Evolutionary conservation across 2,329 filamentous ascomycete species (phyloP).

Genomic region (Pezicula radicicola): DNA sequence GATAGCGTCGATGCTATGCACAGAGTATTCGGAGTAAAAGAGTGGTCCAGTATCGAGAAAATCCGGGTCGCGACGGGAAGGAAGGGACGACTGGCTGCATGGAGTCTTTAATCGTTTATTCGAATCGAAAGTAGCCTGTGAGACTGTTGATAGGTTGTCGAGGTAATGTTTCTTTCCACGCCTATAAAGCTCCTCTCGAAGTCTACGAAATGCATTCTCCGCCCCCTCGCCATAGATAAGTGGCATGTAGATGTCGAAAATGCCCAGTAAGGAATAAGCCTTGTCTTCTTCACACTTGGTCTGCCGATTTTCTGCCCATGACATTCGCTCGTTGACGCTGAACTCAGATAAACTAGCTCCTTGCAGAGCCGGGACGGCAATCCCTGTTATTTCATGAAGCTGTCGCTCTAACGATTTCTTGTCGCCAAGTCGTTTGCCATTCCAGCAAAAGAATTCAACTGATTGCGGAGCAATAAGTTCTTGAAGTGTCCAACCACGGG

Average conservation of each 20-base stretch:
- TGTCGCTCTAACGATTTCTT: conserved; percentile 9
- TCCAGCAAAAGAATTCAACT: conserved; percentile 14
- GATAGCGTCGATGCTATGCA: conserved; percentile 6
- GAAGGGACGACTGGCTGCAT: conserved; percentile 1
- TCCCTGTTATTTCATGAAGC: conserved; percentile 10
- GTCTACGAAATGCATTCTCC: conserved; percentile 26
- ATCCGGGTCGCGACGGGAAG: neutral
- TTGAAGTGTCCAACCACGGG: conserved; percentile 18
- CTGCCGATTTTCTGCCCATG: conserved; percentile 32
- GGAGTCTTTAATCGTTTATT: conserved; percentile 11
- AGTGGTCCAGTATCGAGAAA: conserved; percentile 3
- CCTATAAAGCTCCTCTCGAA: conserved; percentile 30
- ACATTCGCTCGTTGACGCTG: conserved; percentile 26
- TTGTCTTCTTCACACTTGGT: conserved; percentile 33
- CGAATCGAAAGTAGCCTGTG: conserved; percentile 2
- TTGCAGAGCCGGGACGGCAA: conserved; percentile 7
- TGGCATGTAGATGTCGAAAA: conserved; percentile 41
- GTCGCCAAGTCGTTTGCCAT: conserved; percentile 7
- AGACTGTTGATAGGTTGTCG: conserved; percentile 8
- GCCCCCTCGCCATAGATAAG: conserved; percentile 36
- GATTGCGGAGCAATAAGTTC: conserved; percentile 14
- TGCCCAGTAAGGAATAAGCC: conserved; percentile 38
- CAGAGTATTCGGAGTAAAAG: neutral
- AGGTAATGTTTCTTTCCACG: conserved; percentile 7
- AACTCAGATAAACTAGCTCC: conserved; percentile 7